Percentiles rank a stretch among this genome's conserved stretches.
phyloP scores from a whole-genome alignment of 805 yeast genomes.

The Schwanniomyces vanrijiae region DNA sequence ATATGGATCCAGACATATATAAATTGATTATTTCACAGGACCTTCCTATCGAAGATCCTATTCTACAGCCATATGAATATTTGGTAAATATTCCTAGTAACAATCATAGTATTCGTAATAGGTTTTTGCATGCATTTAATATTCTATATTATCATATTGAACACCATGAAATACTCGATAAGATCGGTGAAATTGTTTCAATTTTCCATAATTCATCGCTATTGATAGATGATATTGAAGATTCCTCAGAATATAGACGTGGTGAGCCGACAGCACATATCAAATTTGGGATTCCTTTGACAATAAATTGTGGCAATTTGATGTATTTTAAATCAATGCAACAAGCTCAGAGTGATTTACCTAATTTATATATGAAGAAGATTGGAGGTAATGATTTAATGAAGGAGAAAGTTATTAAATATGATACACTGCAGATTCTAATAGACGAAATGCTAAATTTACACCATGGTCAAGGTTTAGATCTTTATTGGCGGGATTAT shows the following conservation, averaged over 20 bases:
- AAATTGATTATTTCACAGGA: conserved; percentile 5
- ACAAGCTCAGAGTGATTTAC: conserved; percentile 29
- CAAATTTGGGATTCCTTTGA: conserved; percentile 73
- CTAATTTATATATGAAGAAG: conserved; percentile 8
- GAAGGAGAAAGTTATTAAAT: conserved; percentile 8
- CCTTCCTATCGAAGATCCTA: conserved; percentile 8
- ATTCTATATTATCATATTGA: conserved; percentile 29
- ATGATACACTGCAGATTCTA: conserved; percentile 42
- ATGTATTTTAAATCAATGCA: conserved; percentile 76
- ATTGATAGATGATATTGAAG: conserved; percentile 85
- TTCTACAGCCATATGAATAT: conserved; percentile 31
- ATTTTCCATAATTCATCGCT: conserved; percentile 37
- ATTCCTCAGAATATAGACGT: conserved; percentile 65
- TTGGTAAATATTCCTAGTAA: conserved; percentile 32
- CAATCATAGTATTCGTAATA: conserved; percentile 29
- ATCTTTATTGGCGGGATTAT: conserved; percentile 81
- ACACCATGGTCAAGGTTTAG: conserved; percentile 90
- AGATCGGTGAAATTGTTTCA: conserved; percentile 29
- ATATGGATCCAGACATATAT: conserved; percentile 6
- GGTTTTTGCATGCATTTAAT: conserved; percentile 35
- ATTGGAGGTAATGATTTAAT: neutral
- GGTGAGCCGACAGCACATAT: conserved; percentile 81
- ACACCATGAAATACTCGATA: conserved; percentile 18
- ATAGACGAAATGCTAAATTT: conserved; percentile 75
- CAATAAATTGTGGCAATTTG: conserved; percentile 80